A percentile compares a stretch with the other conserved stretches of the same genome.
Evolutionary conservation across 108 stramenopile species (phyloP).

Genomic region (Thalassiosira profunda): DNA sequence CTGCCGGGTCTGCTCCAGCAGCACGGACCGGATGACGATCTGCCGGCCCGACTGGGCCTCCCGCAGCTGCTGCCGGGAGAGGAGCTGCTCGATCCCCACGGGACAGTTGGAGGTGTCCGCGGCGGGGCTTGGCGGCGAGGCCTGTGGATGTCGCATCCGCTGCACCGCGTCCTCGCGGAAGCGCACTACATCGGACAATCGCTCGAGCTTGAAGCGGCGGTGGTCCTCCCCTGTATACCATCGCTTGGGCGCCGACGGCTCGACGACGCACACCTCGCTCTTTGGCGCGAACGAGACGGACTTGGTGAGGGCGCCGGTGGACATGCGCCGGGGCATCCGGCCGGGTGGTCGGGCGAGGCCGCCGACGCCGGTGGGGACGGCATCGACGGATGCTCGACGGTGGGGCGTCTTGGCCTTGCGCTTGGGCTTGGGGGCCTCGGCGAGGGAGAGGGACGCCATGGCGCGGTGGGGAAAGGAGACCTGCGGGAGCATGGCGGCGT

Average conservation of each 20-base stretch:
- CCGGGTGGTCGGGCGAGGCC: background rate
- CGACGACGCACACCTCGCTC: conserved; percentile 18
- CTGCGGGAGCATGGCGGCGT: too few relatives aligned
- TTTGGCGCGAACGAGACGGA: conserved; percentile 30
- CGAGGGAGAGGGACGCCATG: too few relatives aligned
- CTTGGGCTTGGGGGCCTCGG: too few relatives aligned
- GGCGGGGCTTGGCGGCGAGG: background rate
- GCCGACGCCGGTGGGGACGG: background rate
- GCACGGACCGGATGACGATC: conserved; percentile 22
- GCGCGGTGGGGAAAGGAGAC: too few relatives aligned
- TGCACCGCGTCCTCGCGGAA: background rate
- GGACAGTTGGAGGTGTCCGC: conserved; percentile 18
- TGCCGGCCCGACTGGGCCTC: conserved; percentile 17
- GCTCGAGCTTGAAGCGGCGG: conserved; percentile 31
- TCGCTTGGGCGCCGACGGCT: background rate
- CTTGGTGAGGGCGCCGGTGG: conserved; percentile 17
- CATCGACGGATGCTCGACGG: too few relatives aligned
- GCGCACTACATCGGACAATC: conserved; percentile 20
- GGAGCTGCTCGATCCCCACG: conserved; percentile 44
- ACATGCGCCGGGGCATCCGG: conserved; percentile 2
- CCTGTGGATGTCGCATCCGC: background rate
- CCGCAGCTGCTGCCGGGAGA: conserved; percentile 5
- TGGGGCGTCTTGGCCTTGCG: too few relatives aligned
- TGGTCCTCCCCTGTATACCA: conserved; percentile 40
- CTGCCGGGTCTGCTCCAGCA: conserved; percentile 44